Conservation (phyloP, 192 early-diverging fungal species). For the Gamsiella multidivaricata region DNA sequence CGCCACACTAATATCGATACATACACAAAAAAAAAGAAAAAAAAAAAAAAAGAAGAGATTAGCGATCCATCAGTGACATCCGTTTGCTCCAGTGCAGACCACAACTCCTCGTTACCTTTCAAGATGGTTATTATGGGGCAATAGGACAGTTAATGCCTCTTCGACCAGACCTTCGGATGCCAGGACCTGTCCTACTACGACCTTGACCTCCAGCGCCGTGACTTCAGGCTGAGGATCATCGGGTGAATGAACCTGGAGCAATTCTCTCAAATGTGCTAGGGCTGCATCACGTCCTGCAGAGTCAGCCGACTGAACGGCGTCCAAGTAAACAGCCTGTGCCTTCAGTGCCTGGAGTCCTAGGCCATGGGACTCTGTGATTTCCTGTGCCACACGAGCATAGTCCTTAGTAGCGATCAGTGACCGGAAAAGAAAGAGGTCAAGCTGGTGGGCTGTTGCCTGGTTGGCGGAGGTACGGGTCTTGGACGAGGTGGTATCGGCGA, state of each 20-base stretch:
- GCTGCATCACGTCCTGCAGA: constrained; percentile 55
- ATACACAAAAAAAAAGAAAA: not conserved
- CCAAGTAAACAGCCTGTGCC: constrained; percentile 70
- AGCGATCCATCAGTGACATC: constrained; percentile 11
- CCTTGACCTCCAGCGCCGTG: constrained; percentile 62
- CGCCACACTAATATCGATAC: constrained; percentile 63
- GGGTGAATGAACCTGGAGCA: constrained; percentile 61
- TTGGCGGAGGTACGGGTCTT: constrained; percentile 75
- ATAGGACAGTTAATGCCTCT: constrained; percentile 78
- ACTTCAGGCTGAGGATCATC: constrained; percentile 58
- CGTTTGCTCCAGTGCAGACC: not conserved
- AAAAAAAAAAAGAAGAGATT: not conserved
- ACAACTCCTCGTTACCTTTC: constrained; percentile 81
- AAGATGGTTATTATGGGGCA: constrained; percentile 75
- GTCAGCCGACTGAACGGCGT: constrained; percentile 59
- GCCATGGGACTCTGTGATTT: constrained; percentile 63
- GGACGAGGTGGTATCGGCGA: constrained; percentile 51
- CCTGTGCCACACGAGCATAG: constrained; percentile 72
- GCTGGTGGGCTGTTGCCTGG: constrained; percentile 64
- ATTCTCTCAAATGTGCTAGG: constrained; percentile 58
- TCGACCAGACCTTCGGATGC: constrained; percentile 68
- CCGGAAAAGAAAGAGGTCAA: constrained; percentile 78
- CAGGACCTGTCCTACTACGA: constrained; percentile 73
- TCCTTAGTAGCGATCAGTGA: constrained; percentile 85
- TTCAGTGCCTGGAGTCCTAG: constrained; percentile 75